Conservation (phyloP, 768 basidiomycete genomes). For the Mrakia blollopis region DNA sequence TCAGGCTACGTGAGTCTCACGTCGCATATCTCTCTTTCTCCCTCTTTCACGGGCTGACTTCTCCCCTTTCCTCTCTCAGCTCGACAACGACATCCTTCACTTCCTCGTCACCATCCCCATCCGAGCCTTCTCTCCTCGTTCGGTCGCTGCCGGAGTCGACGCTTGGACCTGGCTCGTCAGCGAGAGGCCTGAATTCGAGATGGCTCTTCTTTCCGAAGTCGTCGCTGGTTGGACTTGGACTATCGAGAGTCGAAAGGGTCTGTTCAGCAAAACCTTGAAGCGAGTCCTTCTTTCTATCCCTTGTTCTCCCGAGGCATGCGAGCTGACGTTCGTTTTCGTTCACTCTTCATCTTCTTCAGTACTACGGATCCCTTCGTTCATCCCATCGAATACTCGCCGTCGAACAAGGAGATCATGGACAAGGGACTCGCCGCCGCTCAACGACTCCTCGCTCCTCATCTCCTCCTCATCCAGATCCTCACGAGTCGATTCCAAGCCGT, state of each 20-base stretch:
- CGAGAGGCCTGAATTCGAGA: slow-evolving; percentile 73
- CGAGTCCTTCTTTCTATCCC: slow-evolving; percentile 46
- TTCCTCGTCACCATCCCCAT: slow-evolving; percentile 84
- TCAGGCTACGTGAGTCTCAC: slow-evolving; percentile 53
- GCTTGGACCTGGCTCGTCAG: slow-evolving; percentile 95
- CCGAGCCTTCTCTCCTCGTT: slow-evolving; percentile 77
- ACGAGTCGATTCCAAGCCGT: slow-evolving; percentile 91
- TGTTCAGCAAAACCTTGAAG: slow-evolving; percentile 80
- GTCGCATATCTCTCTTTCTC: slow-evolving; percentile 47
- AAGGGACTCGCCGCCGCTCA: slow-evolving; percentile 63
- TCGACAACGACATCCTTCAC: slow-evolving; percentile 77
- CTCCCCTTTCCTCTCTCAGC: slow-evolving; percentile 48
- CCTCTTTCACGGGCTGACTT: slow-evolving; percentile 55
- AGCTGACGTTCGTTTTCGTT: not conserved
- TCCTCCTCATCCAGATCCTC: slow-evolving; percentile 76
- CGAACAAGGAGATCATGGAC: slow-evolving; percentile 76
- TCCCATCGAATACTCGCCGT: slow-evolving; percentile 81
- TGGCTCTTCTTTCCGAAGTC: slow-evolving; percentile 78
- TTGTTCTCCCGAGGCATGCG: not conserved
- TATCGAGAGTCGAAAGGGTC: slow-evolving; percentile 68
- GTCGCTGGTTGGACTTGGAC: slow-evolving; percentile 80
- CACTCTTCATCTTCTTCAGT: slow-evolving; percentile 48
- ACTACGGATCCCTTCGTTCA: slow-evolving; percentile 82
- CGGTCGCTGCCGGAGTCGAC: slow-evolving; percentile 81
- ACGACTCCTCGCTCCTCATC: slow-evolving; percentile 74